A percentile compares a stretch with the other conserved stretches of the same genome.
phyloP scores from a whole-genome alignment of 441 rosid genomes.

The Lepidium campestre region DNA sequence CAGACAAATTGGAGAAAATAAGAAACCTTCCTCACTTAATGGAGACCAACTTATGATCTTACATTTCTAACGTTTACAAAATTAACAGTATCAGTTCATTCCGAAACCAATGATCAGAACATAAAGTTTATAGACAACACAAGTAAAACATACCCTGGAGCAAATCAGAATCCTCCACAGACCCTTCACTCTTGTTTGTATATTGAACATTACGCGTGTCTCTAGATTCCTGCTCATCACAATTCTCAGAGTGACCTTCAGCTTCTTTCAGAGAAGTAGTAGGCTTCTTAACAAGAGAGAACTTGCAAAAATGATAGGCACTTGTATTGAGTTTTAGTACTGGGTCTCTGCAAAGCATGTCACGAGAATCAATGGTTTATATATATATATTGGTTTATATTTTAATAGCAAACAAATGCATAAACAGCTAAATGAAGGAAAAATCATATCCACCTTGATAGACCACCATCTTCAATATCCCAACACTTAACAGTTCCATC shows the following conservation, averaged over 20 bases:
- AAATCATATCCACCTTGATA: constrained; percentile 54
- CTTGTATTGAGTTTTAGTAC: constrained; percentile 49
- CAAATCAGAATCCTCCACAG: constrained; percentile 26
- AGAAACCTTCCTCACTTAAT: not conserved
- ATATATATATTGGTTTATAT: too few species aligned
- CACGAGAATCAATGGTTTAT: not conserved
- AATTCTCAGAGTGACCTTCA: constrained; percentile 13
- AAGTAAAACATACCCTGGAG: constrained; percentile 35
- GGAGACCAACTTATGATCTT: not conserved
- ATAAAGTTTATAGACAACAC: not conserved
- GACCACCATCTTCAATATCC: constrained; percentile 76
- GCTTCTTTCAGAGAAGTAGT: constrained; percentile 24
- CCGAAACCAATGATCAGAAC: not conserved
- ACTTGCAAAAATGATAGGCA: constrained; percentile 88
- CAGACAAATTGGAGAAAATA: not conserved
- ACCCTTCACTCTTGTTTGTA: constrained; percentile 23
- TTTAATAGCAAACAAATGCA: not conserved
- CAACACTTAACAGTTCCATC: constrained; percentile 92
- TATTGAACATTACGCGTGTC: constrained; percentile 24
- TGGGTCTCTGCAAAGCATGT: constrained; percentile 45
- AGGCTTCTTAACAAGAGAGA: constrained; percentile 67
- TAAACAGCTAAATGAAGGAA: not conserved
- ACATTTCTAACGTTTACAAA: not conserved
- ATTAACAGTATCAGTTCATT: not conserved
- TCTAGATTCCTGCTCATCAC: constrained; percentile 24